Base-by-base conservation (phyloP, 768 basidiomycete species). In the Rhodosporidiobolus odoratus region DNA sequence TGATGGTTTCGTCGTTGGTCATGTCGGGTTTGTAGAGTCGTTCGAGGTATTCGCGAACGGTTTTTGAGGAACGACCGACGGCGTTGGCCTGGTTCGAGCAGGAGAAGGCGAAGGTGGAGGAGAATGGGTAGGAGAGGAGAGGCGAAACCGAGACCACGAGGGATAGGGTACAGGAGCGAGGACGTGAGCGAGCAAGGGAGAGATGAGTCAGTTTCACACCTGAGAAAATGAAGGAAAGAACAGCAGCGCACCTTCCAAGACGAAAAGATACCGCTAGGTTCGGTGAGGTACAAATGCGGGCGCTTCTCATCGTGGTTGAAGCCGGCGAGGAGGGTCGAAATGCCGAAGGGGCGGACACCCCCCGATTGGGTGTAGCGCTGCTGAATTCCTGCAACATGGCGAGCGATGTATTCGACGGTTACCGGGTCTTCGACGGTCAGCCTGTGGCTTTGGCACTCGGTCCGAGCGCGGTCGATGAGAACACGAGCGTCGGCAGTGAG, bases 311-410 rank as follows among this genome's bases (percentile, higher is more conserved):
- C 83, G 27, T 94, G 95, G 79, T 99, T 95, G 79, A 98, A 99
- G 54, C 96, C 96, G 73, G 97, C 87, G 72, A 99, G 90, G 59
- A 99, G 85, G 16, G 94, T 97, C 21, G 95, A 94, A 76, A 98
- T 93, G 75, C 96, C 96, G 77, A 99, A 99, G 35, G 96, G 96
- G 66, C 96, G 86, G 61, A 96, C 93, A 83, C 96, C 96, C 72
- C 96, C 96, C 17, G 94, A 96, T 84, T 99, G 96, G 21, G 96
- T 98, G 82, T 98, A 98, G 79, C 87, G 86, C 92, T 95, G 76
- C 16, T 54, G n/a, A n/a, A n/a, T n/a, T n/a, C n/a, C n/a, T n/a
- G n/a, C n/a, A n/a, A n/a, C n/a, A n/a, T n/a, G n/a, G n/a, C n/a
- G n/a, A n/a, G n/a, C n/a, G n/a, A n/a, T n/a, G n/a, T n/a, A n/a